Evolutionary conservation across 306 rosid genomes (phyloP), one percentile per base, ranked within the genome.

Genomic region (Citrullus amarus): DNA sequence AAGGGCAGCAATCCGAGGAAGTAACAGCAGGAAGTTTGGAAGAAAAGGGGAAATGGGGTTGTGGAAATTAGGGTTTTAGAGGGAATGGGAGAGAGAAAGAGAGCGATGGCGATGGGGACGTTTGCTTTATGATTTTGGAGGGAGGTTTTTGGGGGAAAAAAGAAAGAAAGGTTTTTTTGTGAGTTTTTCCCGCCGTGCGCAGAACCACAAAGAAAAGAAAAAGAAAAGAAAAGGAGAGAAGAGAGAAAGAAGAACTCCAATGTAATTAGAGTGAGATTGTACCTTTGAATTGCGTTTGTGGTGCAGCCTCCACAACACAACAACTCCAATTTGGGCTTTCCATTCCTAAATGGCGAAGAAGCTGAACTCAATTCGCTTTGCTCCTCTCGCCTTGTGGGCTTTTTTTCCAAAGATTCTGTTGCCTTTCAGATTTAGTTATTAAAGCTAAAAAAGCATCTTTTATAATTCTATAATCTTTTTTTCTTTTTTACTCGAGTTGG

Each of bases 11-110:
- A 44, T 70, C 39, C 39, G 6, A 5, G 39, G 39, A 36, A 36
- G 39, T 18, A 2, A 25, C 8, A n/a, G 54, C 8, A n/a, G 54
- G 0, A 8, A 8, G 4, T 1, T 5, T 73, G 13, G 25, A 4
- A 73, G 12, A 7, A 17, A 50, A 15, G 78, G 9, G 32, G 30
- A 12, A 59, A 22, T 59, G 57, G 69, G 50, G 69, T 32, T 8
- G 22, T 39, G 80, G 32, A 6, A 50, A 61, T 77, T 77, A 77
- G 80, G 80, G 80, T 77, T 77, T 77, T 46, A 20, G 80, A 77
- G 70, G 20, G 77, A 28, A 71, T 25, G 8, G 39, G 76, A 43
- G 75, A 68, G 75, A 66, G 55, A 43, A 39, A 10, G 32, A 46
- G 39, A 71, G 41, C 10, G 76, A 72, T 72, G 77, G 25, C 77